phyloP scores from a whole-genome alignment of 495 filamentous ascomycete species.

The Trichoderma erinaceum region DNA sequence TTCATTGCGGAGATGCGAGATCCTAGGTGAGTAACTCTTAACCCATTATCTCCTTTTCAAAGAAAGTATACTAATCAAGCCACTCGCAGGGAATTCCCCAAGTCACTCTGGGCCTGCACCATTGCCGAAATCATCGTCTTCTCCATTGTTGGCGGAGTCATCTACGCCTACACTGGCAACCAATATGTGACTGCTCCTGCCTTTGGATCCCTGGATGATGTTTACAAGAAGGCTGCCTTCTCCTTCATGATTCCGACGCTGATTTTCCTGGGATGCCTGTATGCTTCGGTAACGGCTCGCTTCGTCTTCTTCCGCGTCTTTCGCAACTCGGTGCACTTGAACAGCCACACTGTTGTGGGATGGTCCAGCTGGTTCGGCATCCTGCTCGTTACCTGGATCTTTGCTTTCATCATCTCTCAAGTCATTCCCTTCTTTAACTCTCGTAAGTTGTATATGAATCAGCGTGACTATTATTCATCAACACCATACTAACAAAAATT shows the following conservation, averaged over 20 bases:
- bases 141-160: conserved; percentile 63
- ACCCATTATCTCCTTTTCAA: too few species aligned
- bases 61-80: conserved; percentile 2
- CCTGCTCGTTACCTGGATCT: conserved; percentile 61
- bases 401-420: conserved; percentile 78
- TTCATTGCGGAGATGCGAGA: conserved; percentile 93
- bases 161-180: conserved; percentile 77
- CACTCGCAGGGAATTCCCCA: conserved; percentile 64
- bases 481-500: conserved; percentile 15
- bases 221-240: conserved; percentile 77
- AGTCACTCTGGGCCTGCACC: conserved; percentile 80
- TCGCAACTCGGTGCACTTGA: conserved; percentile 67
- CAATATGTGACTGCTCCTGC: conserved; percentile 78
- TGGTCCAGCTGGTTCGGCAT: conserved; percentile 75
- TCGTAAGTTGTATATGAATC: conserved; percentile 26
- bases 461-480: neutral
- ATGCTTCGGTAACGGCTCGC: conserved; percentile 78
- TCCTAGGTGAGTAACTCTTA: conserved; percentile 34
- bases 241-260: conserved; percentile 90
- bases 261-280: conserved; percentile 82
- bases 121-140: conserved; percentile 80
- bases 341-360: conserved; percentile 70
- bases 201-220: conserved; percentile 67
- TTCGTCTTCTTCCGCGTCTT: conserved; percentile 86
- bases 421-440: conserved; percentile 89